Evolutionary conservation across 2,329 filamentous ascomycete species (phyloP), one percentile per base, ranked within the genome.

Genomic region (Nemania bipapillata): DNA sequence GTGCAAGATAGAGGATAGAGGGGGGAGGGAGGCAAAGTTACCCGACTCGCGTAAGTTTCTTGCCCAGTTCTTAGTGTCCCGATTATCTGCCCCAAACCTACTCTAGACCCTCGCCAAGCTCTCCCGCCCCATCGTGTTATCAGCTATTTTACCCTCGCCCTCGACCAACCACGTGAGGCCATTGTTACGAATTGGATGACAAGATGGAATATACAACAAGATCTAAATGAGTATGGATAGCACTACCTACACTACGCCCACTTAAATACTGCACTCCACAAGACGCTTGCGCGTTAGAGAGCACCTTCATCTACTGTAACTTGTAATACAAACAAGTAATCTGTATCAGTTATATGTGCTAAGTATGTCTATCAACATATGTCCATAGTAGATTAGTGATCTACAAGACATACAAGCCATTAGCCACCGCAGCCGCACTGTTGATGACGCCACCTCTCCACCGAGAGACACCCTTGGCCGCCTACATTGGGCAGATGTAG

Each of bases 81-180:
- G 30, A 42, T 37, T 30, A 56, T 56, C 37, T 40, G 17, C 37
- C 37, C 11, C 11, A 32, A 47, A 40, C 45, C 28, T 35, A 49
- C 47, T 47, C 28, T 40, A 30, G 32, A 15, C 22, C 37, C 42
- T 53, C 11, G 57, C 63, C 57, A 56, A 62, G 57, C 53, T 28
- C 17, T 49, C 6, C 17, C 26, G n/a, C 28, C 20, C 63, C 49
- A 22, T 60, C n/a, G 11, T 55, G 49, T 47, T 56, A 56, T 66
- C 57, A 20, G 22, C 26, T 20, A 28, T 53, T 49, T 45, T 45
- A n/a, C 49, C 54, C 59, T 8, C 47, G 1, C 26, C 24, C 15
- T 50, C 24, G 54, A 49, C 53, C 54, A 58, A 58, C 42, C 42
- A 32, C 53, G 32, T 42, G 45, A 28, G 42, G 6, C 40, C 45